Conservation (phyloP, 2,329 filamentous ascomycete species). For the Plenodomus tracheiphilus region DNA sequence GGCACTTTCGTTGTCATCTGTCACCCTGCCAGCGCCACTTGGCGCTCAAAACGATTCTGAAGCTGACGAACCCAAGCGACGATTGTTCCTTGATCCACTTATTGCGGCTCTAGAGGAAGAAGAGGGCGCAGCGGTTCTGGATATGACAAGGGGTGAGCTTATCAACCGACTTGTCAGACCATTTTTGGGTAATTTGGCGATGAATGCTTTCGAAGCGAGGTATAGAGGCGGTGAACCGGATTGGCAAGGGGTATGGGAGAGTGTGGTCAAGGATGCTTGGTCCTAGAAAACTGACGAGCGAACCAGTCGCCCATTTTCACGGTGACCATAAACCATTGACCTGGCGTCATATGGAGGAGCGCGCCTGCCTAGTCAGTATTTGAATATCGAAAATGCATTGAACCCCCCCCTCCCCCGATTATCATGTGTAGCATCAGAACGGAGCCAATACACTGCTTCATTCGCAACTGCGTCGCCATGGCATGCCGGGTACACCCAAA, state of each 20-base stretch:
- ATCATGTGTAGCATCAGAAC: too few species aligned
- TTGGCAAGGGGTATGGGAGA: slow-evolving; percentile 36
- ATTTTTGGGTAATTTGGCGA: slow-evolving; percentile 90
- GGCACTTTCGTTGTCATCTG: slow-evolving; percentile 55
- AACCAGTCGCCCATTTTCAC: background rate
- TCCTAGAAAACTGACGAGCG: slow-evolving; percentile 2
- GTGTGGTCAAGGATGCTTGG: slow-evolving; percentile 35
- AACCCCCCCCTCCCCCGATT: too few species aligned
- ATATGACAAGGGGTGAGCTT: slow-evolving; percentile 62
- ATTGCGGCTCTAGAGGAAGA: slow-evolving; percentile 38
- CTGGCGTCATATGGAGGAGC: too few species aligned
- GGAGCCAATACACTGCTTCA: too few species aligned
- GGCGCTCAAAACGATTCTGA: slow-evolving; percentile 1
- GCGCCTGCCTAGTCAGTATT: too few species aligned
- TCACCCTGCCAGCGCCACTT: slow-evolving; percentile 5
- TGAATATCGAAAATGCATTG: too few species aligned
- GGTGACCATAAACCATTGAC: too few species aligned
- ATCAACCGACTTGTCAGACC: slow-evolving; percentile 78
- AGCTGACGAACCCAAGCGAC: slow-evolving; percentile 31
- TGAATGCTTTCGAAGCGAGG: slow-evolving; percentile 88
- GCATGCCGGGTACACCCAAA: background rate
- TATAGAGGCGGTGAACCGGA: slow-evolving; percentile 72
- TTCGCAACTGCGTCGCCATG: too few species aligned
- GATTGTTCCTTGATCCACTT: slow-evolving; percentile 50
- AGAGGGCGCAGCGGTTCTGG: slow-evolving; percentile 52